Evolutionary conservation across 352 stramenopile species (phyloP), one percentile per base, ranked within the genome.

Genomic region (Blastocystis sp.): DNA sequence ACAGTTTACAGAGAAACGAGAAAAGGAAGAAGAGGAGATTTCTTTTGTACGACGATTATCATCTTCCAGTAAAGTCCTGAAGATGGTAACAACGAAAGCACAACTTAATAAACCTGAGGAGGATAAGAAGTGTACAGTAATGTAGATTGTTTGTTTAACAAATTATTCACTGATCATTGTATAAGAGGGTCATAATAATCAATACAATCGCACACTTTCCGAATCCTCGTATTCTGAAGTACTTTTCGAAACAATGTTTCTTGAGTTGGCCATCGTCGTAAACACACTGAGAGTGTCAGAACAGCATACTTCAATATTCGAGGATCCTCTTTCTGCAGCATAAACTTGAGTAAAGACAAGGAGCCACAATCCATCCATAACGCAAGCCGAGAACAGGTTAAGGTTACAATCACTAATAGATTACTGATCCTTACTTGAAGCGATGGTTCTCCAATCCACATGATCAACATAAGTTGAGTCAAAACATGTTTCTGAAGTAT

Each of bases 1-100:
- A n/a, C 71, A 59, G 71, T 65, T 83, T 21, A 83, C 58, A 49
- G 52, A 83, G 46, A 16, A 65, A 32, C 16, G 71, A 29, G 46
- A 59, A 14, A 54, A 83, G 51, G 51, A 59, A 24, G 71, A 83
- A 9, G 71, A 83, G 9, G 66, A 63, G 51, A 83, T 83, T 83
- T 63, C 46, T 14, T 52, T 83, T 46, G 51, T 65, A 2, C 71
- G 71, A 1, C 49, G 71, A 24, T 27, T 83, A 29, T 83, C 71
- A 16, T 83, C 71, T 4, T 83, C 71, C 5, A 65, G 29, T 19
- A 83, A 83, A 42, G 46, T 83, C 9, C 46, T 65, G 27, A 32
- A 65, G 51, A 65, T 16, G 29, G 21, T 83, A 5, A 43, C 58
- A 27, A 83, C 71, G 35, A 83, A 67, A 27, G 29, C 49, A 29